phyloP scores from a whole-genome alignment of 2,329 filamentous ascomycete genomes.

The Paecilomyces formosus region DNA sequence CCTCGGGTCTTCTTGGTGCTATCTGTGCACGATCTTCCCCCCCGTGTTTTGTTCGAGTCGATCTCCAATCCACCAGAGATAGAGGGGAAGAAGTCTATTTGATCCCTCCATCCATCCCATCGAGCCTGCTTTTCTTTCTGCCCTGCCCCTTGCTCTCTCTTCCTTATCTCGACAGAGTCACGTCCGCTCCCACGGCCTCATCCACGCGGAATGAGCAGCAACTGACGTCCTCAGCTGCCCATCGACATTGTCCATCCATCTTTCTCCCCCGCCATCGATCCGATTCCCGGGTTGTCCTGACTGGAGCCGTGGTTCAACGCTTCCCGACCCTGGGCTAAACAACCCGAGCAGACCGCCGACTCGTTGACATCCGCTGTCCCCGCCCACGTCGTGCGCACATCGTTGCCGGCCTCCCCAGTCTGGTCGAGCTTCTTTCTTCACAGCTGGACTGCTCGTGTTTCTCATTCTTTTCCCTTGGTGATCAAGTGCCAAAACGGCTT shows the following conservation, averaged over 20 bases:
- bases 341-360: neutral
- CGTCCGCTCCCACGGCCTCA: neutral
- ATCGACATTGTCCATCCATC: neutral
- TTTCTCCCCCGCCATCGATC: neutral
- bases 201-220: neutral
- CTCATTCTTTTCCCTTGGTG: neutral
- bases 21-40: neutral
- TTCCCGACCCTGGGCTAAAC: neutral
- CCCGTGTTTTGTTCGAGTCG: slow-evolving; percentile 1
- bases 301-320: neutral
- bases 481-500: neutral
- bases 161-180: neutral
- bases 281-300: neutral
- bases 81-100: neutral
- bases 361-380: neutral
- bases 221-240: neutral
- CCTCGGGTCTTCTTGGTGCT: neutral
- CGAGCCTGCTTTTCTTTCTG: neutral
- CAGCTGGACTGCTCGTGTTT: neutral
- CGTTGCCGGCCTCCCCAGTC: neutral
- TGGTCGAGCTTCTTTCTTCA: neutral
- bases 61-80: neutral
- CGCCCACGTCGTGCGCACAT: neutral
- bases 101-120: slow-evolving; percentile 1
- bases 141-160: neutral